Base-by-base conservation (phyloP, 2,329 filamentous ascomycete genomes). In the Iodosphaeria phyllophila region DNA sequence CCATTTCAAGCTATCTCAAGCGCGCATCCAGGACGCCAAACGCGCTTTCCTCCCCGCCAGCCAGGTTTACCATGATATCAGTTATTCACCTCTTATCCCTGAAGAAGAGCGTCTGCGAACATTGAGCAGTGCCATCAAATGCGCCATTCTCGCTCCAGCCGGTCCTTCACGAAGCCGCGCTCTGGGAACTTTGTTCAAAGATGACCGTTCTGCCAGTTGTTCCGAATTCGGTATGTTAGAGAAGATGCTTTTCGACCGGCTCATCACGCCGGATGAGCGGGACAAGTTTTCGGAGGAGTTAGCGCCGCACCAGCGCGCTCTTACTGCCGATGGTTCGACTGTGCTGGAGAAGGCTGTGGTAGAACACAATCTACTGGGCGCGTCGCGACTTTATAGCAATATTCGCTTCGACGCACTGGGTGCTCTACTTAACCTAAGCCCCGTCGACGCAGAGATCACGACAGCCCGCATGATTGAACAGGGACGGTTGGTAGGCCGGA, bases 381-480 rank as follows among this genome's bases (percentile, higher is more conserved):
- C 76, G 2, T 92, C 82, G 22, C 65, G 70, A 23, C 54, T 89
- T 10, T 89, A 83, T 48, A 67, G 59, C 39, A 86, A 86, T 43
- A 84, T 86, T 32, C 60, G 61, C 4, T 72, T 82, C 36, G 73
- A 77, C 29, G 72, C 73, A 14, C 60, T 98, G 1, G 89, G 74
- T 1, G 54, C 61, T 19, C 61, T 93, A 18, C 57, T 98, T 9
- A 83, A 79, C 0, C 60, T 93, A 4, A 69, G 79, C 30, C 69
- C 68, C 0, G 77, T 78, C 25, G 76, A 74, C 46, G 86, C 86
- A 4, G 89, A 98, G 56, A 73, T 77, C 30, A 93, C 89, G 27
- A 89, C 86, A 8, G 83, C 86, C 4, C 65, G 71, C 38, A 98
- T 98, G 89, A 80, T 98, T 39, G 84, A 95, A 56, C 84, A 93